Evolutionary conservation across 306 rosid genomes (phyloP).

Genomic region (Castanea mollissima): DNA sequence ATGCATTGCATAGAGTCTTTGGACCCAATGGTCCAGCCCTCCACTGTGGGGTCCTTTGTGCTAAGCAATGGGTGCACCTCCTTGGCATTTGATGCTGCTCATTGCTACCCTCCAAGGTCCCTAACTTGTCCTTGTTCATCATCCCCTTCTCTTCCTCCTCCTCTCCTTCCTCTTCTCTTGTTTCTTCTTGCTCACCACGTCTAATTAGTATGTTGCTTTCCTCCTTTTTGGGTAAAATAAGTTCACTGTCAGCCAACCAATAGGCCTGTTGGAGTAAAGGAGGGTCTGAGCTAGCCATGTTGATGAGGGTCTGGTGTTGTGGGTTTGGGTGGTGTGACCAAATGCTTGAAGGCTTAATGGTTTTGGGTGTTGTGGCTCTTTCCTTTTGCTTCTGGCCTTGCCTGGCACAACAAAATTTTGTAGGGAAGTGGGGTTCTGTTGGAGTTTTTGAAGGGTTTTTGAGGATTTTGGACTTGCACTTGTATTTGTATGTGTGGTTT

Average conservation of each 20-base stretch:
- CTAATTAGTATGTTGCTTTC: not conserved
- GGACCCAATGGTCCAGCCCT: conserved; percentile 81
- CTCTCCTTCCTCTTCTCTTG: conserved; percentile 10
- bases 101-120: conserved; percentile 16
- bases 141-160: conserved; percentile 13
- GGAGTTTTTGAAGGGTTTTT: conserved; percentile 22
- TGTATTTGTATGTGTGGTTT: conserved; percentile 16
- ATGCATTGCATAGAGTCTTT: conserved; percentile 70
- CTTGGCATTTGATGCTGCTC: conserved; percentile 39
- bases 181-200: conserved; percentile 4
- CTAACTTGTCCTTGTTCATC: conserved; percentile 21
- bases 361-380: conserved; percentile 43
- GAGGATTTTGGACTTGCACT: conserved; percentile 36
- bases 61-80: conserved; percentile 58
- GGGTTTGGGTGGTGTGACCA: conserved; percentile 40
- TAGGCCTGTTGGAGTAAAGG: conserved; percentile 60
- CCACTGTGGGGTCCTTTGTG: conserved; percentile 81
- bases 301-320: conserved; percentile 34
- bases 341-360: conserved; percentile 32
- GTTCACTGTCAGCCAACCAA: conserved; percentile 67
- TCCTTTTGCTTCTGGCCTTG: conserved; percentile 79
- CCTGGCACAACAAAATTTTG: conserved; percentile 49
- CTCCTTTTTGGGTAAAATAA: conserved; percentile 38
- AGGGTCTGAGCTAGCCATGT: conserved; percentile 34
- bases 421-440: conserved; percentile 27